Base-by-base conservation (phyloP, 1,139 yeast genomes). In the Taphrina deformans region DNA sequence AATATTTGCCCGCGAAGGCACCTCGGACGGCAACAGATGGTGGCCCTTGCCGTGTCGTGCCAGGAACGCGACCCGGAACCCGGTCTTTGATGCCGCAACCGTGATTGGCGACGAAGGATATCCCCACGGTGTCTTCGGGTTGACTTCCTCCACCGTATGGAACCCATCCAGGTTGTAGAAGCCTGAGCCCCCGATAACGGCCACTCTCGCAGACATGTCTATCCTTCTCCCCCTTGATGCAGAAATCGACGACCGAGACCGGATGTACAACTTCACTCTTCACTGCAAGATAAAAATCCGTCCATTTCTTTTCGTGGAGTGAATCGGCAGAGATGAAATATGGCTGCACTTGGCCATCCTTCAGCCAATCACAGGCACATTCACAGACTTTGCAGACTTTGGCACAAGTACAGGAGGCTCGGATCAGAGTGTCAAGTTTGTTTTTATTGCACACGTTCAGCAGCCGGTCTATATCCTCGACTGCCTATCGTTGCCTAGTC, bases 181-280 rank as follows among this genome's bases (percentile, higher is more conserved):
- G n/a, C 99, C 99, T 2, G 99, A 93, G 52, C 99, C 99, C 45
- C 99, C 99, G 75, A 93, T 93, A 70, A 93, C 85, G 4, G 65
- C 67, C 10, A 65, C 29, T 12, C 38, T 27, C 7, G 59, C 59
- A 9, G 58, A 38, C 58, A 53, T 38, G 27, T 31, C 5, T 10
- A 31, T 10, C 5, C 14, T 14, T 40, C 45, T n/a, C n/a, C n/a
- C n/a, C n/a, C n/a, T n/a, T n/a, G n/a, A n/a, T n/a, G n/a, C n/a
- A n/a, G n/a, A n/a, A n/a, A n/a, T n/a, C n/a, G n/a, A n/a, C n/a
- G n/a, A n/a, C n/a, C n/a, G n/a, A n/a, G n/a, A n/a, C n/a, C n/a
- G n/a, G n/a, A n/a, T n/a, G n/a, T n/a, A n/a, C n/a, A n/a, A n/a
- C n/a, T n/a, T n/a, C n/a, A n/a, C n/a, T n/a, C n/a, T n/a, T n/a